Conservation (phyloP, 2,329 filamentous ascomycete species). For the Colletotrichum echinochloae region DNA sequence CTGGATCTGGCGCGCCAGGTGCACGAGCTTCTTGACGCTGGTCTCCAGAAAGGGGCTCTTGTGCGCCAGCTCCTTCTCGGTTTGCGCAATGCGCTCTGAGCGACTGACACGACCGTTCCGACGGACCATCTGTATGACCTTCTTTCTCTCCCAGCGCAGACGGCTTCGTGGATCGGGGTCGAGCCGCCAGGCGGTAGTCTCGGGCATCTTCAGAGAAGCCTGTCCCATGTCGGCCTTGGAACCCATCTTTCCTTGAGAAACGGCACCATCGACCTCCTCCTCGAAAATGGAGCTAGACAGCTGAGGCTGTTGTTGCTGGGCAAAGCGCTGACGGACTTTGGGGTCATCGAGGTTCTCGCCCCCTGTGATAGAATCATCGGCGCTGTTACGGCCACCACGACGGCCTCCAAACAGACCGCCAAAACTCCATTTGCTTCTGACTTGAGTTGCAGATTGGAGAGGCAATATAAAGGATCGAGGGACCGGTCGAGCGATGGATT, state of each 20-base stretch:
- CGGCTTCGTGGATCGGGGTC: conserved; percentile 82
- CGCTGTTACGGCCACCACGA: conserved; percentile 5
- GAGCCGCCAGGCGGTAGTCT: conserved; percentile 71
- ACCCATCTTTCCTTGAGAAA: conserved; percentile 50
- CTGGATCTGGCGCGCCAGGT: conserved; percentile 86
- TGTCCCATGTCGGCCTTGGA: conserved; percentile 45
- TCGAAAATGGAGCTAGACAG: conserved; percentile 72
- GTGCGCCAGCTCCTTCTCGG: conserved; percentile 65
- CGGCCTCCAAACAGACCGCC: conserved; percentile 51
- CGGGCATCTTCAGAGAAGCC: conserved; percentile 54
- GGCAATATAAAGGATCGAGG: conserved; percentile 43
- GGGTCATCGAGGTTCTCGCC: conserved; percentile 57
- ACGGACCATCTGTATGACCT: conserved; percentile 81
- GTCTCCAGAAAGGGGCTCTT: conserved; percentile 84
- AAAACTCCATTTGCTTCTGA: conserved; percentile 59
- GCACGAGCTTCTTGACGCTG: conserved; percentile 89
- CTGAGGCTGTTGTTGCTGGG: conserved; percentile 51
- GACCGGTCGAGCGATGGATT: conserved; percentile 22
- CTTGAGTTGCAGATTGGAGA: conserved; percentile 45
- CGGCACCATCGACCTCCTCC: conserved; percentile 60
- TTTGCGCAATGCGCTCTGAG: conserved; percentile 74
- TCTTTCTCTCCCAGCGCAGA: conserved; percentile 83
- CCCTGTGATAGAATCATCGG: conserved; percentile 42
- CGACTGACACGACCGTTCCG: conserved; percentile 75
- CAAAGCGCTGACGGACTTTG: conserved; percentile 56